Evolutionary conservation across 208 protist species (phyloP).

Genomic region (Crithidia bombi): DNA sequence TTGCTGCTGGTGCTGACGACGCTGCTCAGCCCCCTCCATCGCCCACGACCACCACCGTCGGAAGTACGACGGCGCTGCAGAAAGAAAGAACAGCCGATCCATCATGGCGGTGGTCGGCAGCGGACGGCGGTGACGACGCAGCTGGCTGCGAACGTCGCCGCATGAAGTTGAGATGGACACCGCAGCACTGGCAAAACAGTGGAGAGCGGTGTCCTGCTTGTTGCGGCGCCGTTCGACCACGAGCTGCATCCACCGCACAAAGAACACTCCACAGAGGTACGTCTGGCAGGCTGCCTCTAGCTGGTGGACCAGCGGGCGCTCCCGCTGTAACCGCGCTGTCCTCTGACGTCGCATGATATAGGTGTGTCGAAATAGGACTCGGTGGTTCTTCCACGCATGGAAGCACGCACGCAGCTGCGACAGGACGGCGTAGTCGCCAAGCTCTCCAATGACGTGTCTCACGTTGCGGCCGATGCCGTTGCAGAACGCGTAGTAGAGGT

Average conservation of each 20-base stretch:
- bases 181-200: slow-evolving; percentile 20
- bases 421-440: slow-evolving; percentile 42
- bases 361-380: slow-evolving; percentile 44
- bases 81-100: slow-evolving; percentile 22
- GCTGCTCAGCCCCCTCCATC: not conserved
- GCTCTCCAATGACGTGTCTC: slow-evolving; percentile 44
- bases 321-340: slow-evolving; percentile 35
- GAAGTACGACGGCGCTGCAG: slow-evolving; percentile 23
- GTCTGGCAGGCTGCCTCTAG: not conserved
- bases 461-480: slow-evolving; percentile 43
- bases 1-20: not conserved
- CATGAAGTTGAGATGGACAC: not conserved
- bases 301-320: slow-evolving; percentile 19
- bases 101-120: slow-evolving; percentile 50
- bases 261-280: slow-evolving; percentile 29
- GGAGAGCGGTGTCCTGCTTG: slow-evolving; percentile 18
- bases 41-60: slow-evolving; percentile 35
- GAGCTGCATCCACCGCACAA: slow-evolving; percentile 33
- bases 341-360: slow-evolving; percentile 63
- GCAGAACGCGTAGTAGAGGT: slow-evolving; percentile 58
- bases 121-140: slow-evolving; percentile 1
- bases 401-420: slow-evolving; percentile 41
- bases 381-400: slow-evolving; percentile 54
- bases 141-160: not conserved
- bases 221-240: slow-evolving; percentile 8